Evolutionary conservation across 495 filamentous ascomycete species (phyloP), one percentile per base, ranked within the genome.

Genomic region (Penicillium manginii): DNA sequence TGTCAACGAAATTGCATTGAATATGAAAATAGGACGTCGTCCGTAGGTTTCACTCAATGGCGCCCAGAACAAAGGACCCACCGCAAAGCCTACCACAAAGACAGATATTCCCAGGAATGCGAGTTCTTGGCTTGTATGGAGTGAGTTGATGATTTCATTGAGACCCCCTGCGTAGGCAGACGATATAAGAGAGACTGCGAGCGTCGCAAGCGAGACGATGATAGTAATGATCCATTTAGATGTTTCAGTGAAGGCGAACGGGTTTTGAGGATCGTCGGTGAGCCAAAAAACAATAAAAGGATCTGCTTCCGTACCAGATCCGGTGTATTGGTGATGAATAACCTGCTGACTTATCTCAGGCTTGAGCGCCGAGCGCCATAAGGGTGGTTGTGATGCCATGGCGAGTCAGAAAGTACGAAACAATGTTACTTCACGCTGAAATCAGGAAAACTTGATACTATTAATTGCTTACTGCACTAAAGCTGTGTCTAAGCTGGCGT

Each of bases 211-310:
- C 32, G 54, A 42, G 6, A 49, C 42, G 5, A 39, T 22, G 6
- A 56, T 56, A 8, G 54, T 56, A 18, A 17, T 48, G 21, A 57
- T 58, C 85, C 51, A 77, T 72, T 90, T 90, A 61, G 78, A 80
- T 40, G 57, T 61, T 2, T 54, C 33, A 8, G 75, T 52, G 62
- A 84, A 89, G 14, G 66, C 67, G 77, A 87, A 81, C 6, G 87
- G 84, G 68, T 91, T 85, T 53, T 81, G 77, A 3, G 78, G 76
- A 65, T 91, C 88, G 42, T 83, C 65, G 12, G 82, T 81, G 1
- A 91, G 77, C 70, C 84, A 91, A 42, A 84, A 81, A 61, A 91
- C 84, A 22, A 89, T 61, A 60, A 83, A 91, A 1, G 88, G 88
- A 21, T 87, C 80, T 4, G 84, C 81, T 42, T 78, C 70, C 5